Evolutionary conservation across 495 filamentous ascomycete species (phyloP).

Genomic region (Articulospora tetracladia): DNA sequence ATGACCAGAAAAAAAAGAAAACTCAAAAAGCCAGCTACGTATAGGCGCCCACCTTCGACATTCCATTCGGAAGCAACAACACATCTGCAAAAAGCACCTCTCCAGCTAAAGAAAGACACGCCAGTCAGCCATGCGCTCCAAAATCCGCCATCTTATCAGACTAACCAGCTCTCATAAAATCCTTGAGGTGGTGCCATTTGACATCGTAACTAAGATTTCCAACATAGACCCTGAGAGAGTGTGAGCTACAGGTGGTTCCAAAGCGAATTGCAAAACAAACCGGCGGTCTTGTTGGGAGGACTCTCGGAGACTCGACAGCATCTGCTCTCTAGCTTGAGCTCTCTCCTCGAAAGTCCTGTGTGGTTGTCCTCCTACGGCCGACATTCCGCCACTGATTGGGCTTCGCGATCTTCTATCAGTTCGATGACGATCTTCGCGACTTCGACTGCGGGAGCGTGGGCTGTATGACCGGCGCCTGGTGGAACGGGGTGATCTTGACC

Average conservation of each 20-base stretch:
- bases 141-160: constrained; percentile 17
- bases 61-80: constrained; percentile 99
- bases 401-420: constrained; percentile 76
- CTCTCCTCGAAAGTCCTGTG: constrained; percentile 80
- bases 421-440: constrained; percentile 80
- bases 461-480: constrained; percentile 86
- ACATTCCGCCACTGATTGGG: constrained; percentile 50
- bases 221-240: constrained; percentile 80
- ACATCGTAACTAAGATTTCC: constrained; percentile 99
- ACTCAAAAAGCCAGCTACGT: constrained; percentile 80
- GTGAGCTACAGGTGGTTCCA: not conserved
- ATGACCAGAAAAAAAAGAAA: constrained; percentile 59
- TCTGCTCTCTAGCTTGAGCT: constrained; percentile 80
- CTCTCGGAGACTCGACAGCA: constrained; percentile 91
- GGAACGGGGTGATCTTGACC: constrained; percentile 43
- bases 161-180: constrained; percentile 99
- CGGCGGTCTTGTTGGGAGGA: constrained; percentile 92
- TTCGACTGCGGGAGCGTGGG: constrained; percentile 86
- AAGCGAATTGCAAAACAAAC: not conserved
- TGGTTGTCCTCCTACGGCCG: constrained; percentile 50
- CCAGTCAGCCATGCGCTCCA: constrained; percentile 12
- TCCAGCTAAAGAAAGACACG: constrained; percentile 62
- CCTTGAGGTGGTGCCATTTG: constrained; percentile 99
- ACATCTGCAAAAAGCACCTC: constrained; percentile 99
- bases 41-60: constrained; percentile 99